A percentile compares a stretch with the other conserved stretches of the same genome.
These are phyloP conservation scores for Graphium sp. DNA, from an alignment of 2,329 filamentous ascomycete species.

Conservation along the genomic window DNA sequence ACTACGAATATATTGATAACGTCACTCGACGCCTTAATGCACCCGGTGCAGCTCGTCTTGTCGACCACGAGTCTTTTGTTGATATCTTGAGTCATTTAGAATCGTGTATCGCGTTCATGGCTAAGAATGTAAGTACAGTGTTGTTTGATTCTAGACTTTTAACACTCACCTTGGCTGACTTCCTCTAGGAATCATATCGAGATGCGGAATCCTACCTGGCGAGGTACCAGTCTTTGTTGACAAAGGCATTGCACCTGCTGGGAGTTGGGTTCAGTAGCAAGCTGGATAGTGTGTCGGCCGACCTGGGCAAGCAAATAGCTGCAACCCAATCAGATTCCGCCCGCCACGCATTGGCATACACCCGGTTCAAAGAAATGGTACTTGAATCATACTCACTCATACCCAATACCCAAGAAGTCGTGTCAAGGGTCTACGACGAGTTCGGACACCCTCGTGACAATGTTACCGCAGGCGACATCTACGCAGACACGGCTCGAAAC, in stretches of 20 bases:
- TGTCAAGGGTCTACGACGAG: slow-evolving; percentile 32
- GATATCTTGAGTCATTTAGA: slow-evolving; percentile 81
- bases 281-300: slow-evolving; percentile 33
- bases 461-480: slow-evolving; percentile 29
- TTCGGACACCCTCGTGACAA: slow-evolving; percentile 25
- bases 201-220: slow-evolving; percentile 80
- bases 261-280: slow-evolving; percentile 37
- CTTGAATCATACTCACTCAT: slow-evolving; percentile 37
- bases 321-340: slow-evolving; percentile 41
- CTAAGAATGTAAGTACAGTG: slow-evolving; percentile 49
- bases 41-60: slow-evolving; percentile 71
- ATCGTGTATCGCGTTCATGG: slow-evolving; percentile 86
- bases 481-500: slow-evolving; percentile 33
- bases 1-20: slow-evolving; percentile 85
- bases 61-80: slow-evolving; percentile 69
- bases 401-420: slow-evolving; percentile 35
- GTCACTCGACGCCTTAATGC: slow-evolving; percentile 84
- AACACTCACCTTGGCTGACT: slow-evolving; percentile 6
- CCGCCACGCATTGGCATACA: slow-evolving; percentile 40
- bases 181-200: slow-evolving; percentile 51
- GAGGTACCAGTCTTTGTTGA: slow-evolving; percentile 67
- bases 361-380: slow-evolving; percentile 41
- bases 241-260: slow-evolving; percentile 44
- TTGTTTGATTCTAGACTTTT: neutral
- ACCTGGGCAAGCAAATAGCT: slow-evolving; percentile 35